Evolutionary conservation across 768 basidiomycete genomes (phyloP), one percentile per base, ranked within the genome.

Genomic region (Leccinum broughii): DNA sequence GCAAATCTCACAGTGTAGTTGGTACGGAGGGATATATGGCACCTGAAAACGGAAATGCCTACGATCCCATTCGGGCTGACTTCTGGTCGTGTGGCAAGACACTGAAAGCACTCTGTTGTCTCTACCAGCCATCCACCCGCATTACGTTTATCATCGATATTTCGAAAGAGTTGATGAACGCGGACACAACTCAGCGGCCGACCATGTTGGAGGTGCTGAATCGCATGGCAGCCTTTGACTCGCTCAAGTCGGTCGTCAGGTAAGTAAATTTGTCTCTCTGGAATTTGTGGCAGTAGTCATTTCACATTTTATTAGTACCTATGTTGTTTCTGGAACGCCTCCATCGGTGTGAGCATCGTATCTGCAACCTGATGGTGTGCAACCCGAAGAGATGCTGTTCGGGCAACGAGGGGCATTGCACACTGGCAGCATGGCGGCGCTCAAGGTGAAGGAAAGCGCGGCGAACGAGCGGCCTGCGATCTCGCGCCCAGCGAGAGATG

Each of bases 401-500:
- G 94, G 81, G 82, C 88, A 75, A 55, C 77, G 92, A 3, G 80
- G 80, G 3, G 64, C 89, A 5, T 74, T 89, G 37, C 81, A 81
- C 6, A 10, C 30, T 32, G 30, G 30, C 30, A 81, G 75, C 46
- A 84, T 94, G 3, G 85, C 89, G 3, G 85, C 89, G 0, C 84
- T 88, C 71, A 94, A 94, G 71, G 80, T 90, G 3, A 77, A 85
- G 54, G 87, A 89, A 62, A 85, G 87, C 65, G 81, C 83, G 1
- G 84, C 80, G 3, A 86, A 81, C 62, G 91, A 94, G 50, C 83
- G 83, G 37, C 85, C 90, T 3, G 78, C 82, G 24, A 85, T 95
- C 46, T 81, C 89, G 9, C 79, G 92, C 51, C 93, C 92, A 0
- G 89, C 92, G 8, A 78, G 94, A 48, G 93, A 95, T 68, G 89